A percentile compares a stretch with the other conserved stretches of the same genome.
Evolutionary conservation across 805 yeast species (phyloP).

Genomic region (Ogataea salicorniae): DNA sequence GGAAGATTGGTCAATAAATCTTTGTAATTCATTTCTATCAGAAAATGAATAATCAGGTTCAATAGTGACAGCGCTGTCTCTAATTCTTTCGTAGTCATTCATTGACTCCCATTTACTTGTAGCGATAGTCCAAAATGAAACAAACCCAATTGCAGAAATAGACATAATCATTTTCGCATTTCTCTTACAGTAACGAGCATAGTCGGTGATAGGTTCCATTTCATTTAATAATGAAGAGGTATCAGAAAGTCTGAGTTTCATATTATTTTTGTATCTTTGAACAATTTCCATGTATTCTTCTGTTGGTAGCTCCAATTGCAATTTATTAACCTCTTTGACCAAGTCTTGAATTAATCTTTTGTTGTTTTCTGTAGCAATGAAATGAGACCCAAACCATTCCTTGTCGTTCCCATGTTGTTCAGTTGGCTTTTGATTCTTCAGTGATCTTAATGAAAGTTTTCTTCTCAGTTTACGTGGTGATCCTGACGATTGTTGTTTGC

Average conservation of each 20-base stretch:
- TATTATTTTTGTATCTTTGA: conserved; percentile 6
- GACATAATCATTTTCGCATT: conserved; percentile 15
- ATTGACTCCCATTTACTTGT: conserved; percentile 19
- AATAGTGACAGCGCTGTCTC: conserved; percentile 5
- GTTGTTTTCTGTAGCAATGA: not conserved
- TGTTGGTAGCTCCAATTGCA: conserved; percentile 4
- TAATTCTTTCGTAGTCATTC: conserved; percentile 13
- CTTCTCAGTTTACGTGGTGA: not conserved
- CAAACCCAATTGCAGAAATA: conserved; percentile 15
- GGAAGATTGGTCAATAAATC: conserved; percentile 16
- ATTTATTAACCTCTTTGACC: conserved; percentile 5
- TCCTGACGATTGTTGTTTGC: not conserved
- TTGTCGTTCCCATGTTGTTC: not conserved
- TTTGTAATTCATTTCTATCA: conserved; percentile 20
- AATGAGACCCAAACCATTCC: not conserved
- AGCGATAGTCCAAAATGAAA: conserved; percentile 25
- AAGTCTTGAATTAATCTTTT: conserved; percentile 8
- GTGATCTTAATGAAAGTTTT: conserved; percentile 3
- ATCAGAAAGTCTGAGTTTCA: conserved; percentile 3
- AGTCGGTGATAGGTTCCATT: conserved; percentile 24
- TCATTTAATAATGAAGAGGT: conserved; percentile 17
- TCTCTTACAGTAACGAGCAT: conserved; percentile 25
- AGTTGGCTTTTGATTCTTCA: not conserved
- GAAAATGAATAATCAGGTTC: conserved; percentile 18
- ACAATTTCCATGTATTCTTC: conserved; percentile 10